Percentiles rank a stretch among this genome's conserved stretches.
Conservation (phyloP, 768 basidiomycete species). For the Boletus rex-veris region DNA sequence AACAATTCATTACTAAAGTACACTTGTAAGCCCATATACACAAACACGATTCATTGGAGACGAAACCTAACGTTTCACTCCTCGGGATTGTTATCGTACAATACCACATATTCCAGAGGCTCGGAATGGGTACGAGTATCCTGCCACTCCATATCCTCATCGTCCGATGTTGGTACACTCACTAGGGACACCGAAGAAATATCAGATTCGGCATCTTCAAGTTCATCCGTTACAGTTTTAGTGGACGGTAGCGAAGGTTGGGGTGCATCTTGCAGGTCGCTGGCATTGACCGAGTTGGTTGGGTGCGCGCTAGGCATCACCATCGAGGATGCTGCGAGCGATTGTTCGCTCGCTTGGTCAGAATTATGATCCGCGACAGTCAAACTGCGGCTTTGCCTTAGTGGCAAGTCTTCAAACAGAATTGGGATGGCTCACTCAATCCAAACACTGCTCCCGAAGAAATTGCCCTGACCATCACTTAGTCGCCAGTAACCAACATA, state of each 20-base stretch:
- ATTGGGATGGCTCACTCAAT: slow-evolving; percentile 57
- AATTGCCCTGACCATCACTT: slow-evolving; percentile 49
- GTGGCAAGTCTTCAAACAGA: not conserved
- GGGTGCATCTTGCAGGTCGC: slow-evolving; percentile 1
- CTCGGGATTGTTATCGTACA: slow-evolving; percentile 66
- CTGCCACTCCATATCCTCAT: slow-evolving; percentile 55
- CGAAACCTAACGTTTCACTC: slow-evolving; percentile 29
- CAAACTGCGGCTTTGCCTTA: slow-evolving; percentile 43
- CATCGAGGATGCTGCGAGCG: slow-evolving; percentile 63
- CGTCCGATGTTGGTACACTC: slow-evolving; percentile 55
- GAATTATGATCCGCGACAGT: slow-evolving; percentile 54
- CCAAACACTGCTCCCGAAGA: slow-evolving; percentile 73
- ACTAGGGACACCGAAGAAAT: slow-evolving; percentile 54
- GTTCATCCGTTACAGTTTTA: slow-evolving; percentile 39
- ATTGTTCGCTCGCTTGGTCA: slow-evolving; percentile 40
- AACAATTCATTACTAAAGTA: too few relatives aligned
- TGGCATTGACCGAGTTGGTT: slow-evolving; percentile 10
- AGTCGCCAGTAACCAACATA: slow-evolving; percentile 80
- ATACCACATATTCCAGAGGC: slow-evolving; percentile 61
- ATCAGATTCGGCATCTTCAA: slow-evolving; percentile 36
- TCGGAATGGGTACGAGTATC: slow-evolving; percentile 47
- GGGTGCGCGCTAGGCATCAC: slow-evolving; percentile 52
- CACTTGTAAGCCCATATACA: not conserved
- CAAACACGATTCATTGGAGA: not conserved
- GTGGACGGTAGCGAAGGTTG: slow-evolving; percentile 18